These are phyloP conservation scores for Myriosclerotinia duriaeana DNA, from an alignment of 2,329 filamentous ascomycete genomes.

Conservation along the genomic window DNA sequence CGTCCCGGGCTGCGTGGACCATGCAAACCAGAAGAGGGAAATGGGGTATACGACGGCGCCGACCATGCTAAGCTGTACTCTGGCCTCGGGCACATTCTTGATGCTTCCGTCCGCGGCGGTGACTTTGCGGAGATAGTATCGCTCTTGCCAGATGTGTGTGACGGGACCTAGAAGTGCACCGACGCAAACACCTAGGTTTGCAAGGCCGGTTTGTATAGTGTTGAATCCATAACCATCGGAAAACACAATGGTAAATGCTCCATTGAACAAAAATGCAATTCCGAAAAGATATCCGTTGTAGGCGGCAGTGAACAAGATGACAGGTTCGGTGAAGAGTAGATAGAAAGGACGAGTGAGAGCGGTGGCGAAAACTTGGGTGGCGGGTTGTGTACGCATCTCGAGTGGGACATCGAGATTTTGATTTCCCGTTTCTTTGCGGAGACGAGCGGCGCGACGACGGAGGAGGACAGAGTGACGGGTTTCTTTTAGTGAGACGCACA, in stretches of 20 bases:
- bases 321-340: conserved; percentile 43
- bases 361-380: conserved; percentile 43
- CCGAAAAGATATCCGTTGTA: conserved; percentile 44
- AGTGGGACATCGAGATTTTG: conserved; percentile 43
- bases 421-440: conserved; percentile 54
- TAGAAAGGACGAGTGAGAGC: conserved; percentile 43
- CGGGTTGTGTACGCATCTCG: conserved; percentile 45
- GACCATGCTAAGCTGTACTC: conserved; percentile 71
- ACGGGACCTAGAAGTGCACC: conserved; percentile 61
- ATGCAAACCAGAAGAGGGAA: conserved; percentile 60
- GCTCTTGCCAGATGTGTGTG: conserved; percentile 71
- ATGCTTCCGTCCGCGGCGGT: conserved; percentile 22
- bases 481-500: conserved; percentile 41
- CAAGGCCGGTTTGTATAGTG: conserved; percentile 41
- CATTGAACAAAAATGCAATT: conserved; percentile 44
- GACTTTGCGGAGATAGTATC: conserved; percentile 53
- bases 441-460: conserved; percentile 44
- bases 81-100: conserved; percentile 63
- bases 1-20: conserved; percentile 55
- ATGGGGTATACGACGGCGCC: conserved; percentile 53
- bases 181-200: conserved; percentile 44
- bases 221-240: conserved; percentile 42
- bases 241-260: conserved; percentile 45
- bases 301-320: conserved; percentile 42
- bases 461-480: conserved; percentile 51